These are phyloP conservation scores for Coemansia sp. DNA, from an alignment of 192 early-diverging fungal species.

Conservation along the genomic window DNA sequence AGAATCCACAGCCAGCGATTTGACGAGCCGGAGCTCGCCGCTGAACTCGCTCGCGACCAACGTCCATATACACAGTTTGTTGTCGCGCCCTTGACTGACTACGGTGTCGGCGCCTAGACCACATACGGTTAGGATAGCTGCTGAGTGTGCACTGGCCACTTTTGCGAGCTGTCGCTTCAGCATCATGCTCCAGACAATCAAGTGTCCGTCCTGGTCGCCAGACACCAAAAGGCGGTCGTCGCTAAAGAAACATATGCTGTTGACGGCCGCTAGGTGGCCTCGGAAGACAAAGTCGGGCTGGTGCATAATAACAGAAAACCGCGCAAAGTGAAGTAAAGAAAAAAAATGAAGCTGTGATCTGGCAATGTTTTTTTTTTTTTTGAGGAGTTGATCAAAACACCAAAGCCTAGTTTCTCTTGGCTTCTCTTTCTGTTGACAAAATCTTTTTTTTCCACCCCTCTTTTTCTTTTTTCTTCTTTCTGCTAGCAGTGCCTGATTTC, in stretches of 20 bases:
- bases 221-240: constrained; percentile 43
- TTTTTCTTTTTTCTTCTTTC: constrained; percentile 8
- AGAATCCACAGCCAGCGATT: constrained; percentile 34
- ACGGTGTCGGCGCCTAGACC: constrained; percentile 24
- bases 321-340: neutral
- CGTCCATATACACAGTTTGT: constrained; percentile 41
- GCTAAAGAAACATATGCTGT: constrained; percentile 48
- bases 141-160: constrained; percentile 23
- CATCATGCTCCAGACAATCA: constrained; percentile 55
- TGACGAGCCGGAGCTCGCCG: constrained; percentile 14
- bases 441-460: neutral
- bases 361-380: neutral
- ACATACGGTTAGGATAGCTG: constrained; percentile 27
- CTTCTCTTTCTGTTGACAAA: neutral
- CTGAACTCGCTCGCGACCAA: constrained; percentile 31
- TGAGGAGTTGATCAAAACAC: neutral
- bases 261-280: constrained; percentile 48
- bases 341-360: neutral
- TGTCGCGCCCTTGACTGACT: constrained; percentile 52
- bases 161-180: constrained; percentile 37
- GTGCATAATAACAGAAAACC: constrained; percentile 7
- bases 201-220: constrained; percentile 46
- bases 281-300: constrained; percentile 54
- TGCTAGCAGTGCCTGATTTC: constrained; percentile 14
- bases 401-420: neutral